Percentiles rank a stretch among this genome's conserved stretches.
phyloP scores from a whole-genome alignment of 2,329 filamentous ascomycete genomes.

The Colletotrichum sojae region DNA sequence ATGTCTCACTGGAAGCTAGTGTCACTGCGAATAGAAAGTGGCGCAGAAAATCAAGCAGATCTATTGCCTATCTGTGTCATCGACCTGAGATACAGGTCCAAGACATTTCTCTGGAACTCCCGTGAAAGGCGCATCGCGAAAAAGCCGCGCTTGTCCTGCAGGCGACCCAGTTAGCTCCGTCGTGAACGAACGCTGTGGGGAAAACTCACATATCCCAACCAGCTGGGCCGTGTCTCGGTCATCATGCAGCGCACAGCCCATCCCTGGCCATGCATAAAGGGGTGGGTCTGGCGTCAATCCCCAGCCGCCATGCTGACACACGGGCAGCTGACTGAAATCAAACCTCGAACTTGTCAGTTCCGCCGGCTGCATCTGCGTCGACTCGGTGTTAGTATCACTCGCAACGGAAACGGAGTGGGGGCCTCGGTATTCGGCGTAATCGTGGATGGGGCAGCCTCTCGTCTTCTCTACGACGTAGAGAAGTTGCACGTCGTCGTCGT shows the following conservation, averaged over 20 bases:
- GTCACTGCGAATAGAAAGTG: background rate
- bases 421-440: conserved; percentile 26
- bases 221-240: conserved; percentile 22
- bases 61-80: background rate
- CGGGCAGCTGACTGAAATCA: conserved; percentile 15
- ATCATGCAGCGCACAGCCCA: conserved; percentile 21
- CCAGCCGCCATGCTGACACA: conserved; percentile 26
- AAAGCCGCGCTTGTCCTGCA: background rate
- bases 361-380: conserved; percentile 27
- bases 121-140: background rate
- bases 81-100: background rate
- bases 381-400: conserved; percentile 39
- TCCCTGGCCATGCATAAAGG: conserved; percentile 17
- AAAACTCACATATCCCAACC: conserved; percentile 22
- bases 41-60: background rate
- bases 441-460: conserved; percentile 30
- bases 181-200: too few relatives aligned
- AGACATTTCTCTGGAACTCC: background rate
- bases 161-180: background rate
- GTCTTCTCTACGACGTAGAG: conserved; percentile 38
- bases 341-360: conserved; percentile 14
- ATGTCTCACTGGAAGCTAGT: background rate
- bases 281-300: conserved; percentile 11
- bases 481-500: conserved; percentile 40
- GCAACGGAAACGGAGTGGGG: conserved; percentile 20